A percentile compares a stretch with the other conserved stretches of the same genome.
phyloP scores from a whole-genome alignment of 2,329 filamentous ascomycete genomes.

The Raffaelea ambrosiae region DNA sequence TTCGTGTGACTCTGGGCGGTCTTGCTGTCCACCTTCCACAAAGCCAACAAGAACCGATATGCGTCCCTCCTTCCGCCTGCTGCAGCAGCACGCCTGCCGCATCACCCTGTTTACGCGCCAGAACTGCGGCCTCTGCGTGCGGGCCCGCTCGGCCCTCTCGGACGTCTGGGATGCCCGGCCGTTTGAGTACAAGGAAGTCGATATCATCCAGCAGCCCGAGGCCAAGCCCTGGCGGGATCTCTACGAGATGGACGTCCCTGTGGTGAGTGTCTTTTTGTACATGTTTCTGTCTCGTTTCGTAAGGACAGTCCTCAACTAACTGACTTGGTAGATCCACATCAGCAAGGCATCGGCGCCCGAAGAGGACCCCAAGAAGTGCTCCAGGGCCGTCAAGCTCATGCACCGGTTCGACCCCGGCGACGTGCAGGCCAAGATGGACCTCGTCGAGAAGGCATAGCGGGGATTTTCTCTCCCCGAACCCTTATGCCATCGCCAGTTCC shows the following conservation, averaged over 20 bases:
- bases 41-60: conserved; percentile 25
- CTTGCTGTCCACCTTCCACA: background rate
- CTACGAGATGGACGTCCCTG: conserved; percentile 76
- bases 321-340: conserved; percentile 46
- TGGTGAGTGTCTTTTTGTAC: conserved; percentile 40
- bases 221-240: conserved; percentile 59
- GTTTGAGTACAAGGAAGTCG: conserved; percentile 60
- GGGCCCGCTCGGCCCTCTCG: conserved; percentile 60
- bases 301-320: background rate
- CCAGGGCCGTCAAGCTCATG: conserved; percentile 64
- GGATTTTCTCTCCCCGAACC: background rate
- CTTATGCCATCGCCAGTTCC: background rate
- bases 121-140: conserved; percentile 62
- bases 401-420: conserved; percentile 63
- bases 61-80: conserved; percentile 40
- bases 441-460: conserved; percentile 24
- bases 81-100: conserved; percentile 43
- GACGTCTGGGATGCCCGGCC: conserved; percentile 58
- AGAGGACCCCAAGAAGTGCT: conserved; percentile 45
- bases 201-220: conserved; percentile 53
- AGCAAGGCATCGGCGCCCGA: conserved; percentile 44
- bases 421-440: conserved; percentile 61
- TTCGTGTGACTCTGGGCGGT: background rate
- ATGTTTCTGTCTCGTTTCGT: background rate
- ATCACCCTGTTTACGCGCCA: conserved; percentile 70